phyloP scores from a whole-genome alignment of 2,329 filamentous ascomycete species.

The Trichoderma brevicompactum region DNA sequence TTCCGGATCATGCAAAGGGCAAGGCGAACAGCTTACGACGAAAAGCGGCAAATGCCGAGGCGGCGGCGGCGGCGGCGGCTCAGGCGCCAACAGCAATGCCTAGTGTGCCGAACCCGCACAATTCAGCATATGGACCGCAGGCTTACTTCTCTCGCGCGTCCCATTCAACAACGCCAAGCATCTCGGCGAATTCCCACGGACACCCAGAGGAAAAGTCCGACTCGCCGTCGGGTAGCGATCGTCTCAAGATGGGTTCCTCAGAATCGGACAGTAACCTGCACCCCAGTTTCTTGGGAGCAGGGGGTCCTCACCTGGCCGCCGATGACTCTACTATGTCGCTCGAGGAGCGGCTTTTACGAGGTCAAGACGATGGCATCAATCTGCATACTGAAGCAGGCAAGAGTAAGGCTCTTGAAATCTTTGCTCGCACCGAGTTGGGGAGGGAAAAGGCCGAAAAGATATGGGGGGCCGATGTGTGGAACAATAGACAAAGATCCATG shows the following conservation, averaged over 20 bases:
- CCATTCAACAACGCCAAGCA: slow-evolving; percentile 29
- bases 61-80: slow-evolving; percentile 50
- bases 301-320: slow-evolving; percentile 49
- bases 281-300: slow-evolving; percentile 49
- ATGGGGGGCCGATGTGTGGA: slow-evolving; percentile 57
- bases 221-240: slow-evolving; percentile 37
- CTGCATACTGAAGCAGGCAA: slow-evolving; percentile 52
- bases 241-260: slow-evolving; percentile 45
- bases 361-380: slow-evolving; percentile 51
- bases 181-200: slow-evolving; percentile 37
- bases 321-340: slow-evolving; percentile 49
- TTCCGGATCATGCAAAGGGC: slow-evolving; percentile 80
- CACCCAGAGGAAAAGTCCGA: slow-evolving; percentile 37
- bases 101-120: slow-evolving; percentile 32
- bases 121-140: slow-evolving; percentile 35
- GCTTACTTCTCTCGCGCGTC: slow-evolving; percentile 35
- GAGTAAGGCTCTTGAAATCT: slow-evolving; percentile 57
- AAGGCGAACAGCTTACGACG: slow-evolving; percentile 76
- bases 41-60: slow-evolving; percentile 67
- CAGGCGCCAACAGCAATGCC: slow-evolving; percentile 22
- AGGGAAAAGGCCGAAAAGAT: slow-evolving; percentile 56
- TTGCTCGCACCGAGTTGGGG: slow-evolving; percentile 55
- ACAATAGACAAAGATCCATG: slow-evolving; percentile 39
- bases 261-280: slow-evolving; percentile 49
- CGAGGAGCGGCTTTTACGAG: slow-evolving; percentile 57